phyloP scores from a whole-genome alignment of 2,329 filamentous ascomycete genomes.

The Penicillium nordicum region DNA sequence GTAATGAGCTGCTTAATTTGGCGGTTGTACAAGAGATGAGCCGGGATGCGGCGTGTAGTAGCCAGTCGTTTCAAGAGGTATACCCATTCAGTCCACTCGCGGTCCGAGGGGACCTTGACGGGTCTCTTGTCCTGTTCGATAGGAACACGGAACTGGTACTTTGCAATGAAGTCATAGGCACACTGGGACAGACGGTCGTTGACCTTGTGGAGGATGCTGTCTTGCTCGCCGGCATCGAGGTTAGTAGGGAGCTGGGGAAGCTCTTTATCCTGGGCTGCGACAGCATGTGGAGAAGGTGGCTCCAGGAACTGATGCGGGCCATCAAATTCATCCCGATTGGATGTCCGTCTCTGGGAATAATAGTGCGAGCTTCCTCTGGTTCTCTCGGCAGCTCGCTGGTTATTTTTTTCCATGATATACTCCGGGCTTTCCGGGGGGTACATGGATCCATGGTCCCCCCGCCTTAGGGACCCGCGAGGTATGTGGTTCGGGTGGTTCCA shows the following conservation, averaged over 20 bases:
- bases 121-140: conserved; percentile 77
- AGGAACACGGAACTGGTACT: conserved; percentile 86
- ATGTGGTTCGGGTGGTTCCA: conserved; percentile 34
- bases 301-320: conserved; percentile 80
- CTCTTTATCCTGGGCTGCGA: conserved; percentile 74
- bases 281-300: conserved; percentile 65
- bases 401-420: conserved; percentile 37
- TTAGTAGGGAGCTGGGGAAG: conserved; percentile 79
- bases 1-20: conserved; percentile 91
- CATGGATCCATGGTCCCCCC: conserved; percentile 33
- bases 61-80: conserved; percentile 80
- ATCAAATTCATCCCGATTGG: conserved; percentile 85
- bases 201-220: conserved; percentile 72
- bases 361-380: conserved; percentile 34
- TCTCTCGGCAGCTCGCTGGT: conserved; percentile 32
- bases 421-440: conserved; percentile 34
- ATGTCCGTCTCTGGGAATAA: conserved; percentile 62
- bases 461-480: conserved; percentile 31
- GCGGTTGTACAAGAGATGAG: conserved; percentile 78
- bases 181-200: conserved; percentile 82
- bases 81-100: conserved; percentile 91
- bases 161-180: conserved; percentile 85
- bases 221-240: conserved; percentile 78
- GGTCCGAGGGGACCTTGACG: conserved; percentile 68
- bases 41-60: conserved; percentile 80